Base-by-base conservation (phyloP, 2,329 filamentous ascomycete genomes). In the Trichophyton mentagrophytes region DNA sequence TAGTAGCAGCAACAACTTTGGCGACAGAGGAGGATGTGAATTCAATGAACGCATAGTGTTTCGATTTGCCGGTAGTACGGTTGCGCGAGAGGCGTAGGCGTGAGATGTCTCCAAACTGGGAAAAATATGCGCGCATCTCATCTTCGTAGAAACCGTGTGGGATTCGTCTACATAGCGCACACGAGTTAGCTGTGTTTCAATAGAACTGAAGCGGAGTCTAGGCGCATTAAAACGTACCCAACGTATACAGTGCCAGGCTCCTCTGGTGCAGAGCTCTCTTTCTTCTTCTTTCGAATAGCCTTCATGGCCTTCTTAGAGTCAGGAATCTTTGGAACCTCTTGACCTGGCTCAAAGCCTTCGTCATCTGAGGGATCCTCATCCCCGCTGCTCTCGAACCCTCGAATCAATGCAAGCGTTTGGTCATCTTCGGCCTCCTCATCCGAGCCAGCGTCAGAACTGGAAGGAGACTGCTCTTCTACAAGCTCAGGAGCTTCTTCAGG, bases 131-230 rank as follows among this genome's bases (percentile, higher is more conserved):
- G 67, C 84, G 85, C 87, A 99, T 95, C 77, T 97, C 88, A 69
- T 90, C 84, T 77, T 99, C 93, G 80, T 92, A 97, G 83, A 99
- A 99, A 76, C 93, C 89, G 76, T 93, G 89, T 44, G 91, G 91
- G 63, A 96, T 86, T 65, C 90, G 89, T 60, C 82, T 82, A 61
- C 7, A 46, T 27, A 61, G 57, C 59, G 40, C 4, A 30, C 62
- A 58, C 66, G 67, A 62, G 55, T 60, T 58, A 60, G 36, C 36
- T n/a, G 40, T 33, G 9, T 27, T 42, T n/a, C 20, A n/a, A 38
- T 38, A 30, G 4, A 3, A 27, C 1, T n/a, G 7, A 15, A 9
- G 4, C 25, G 20, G 30, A 36, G 25, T n/a, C 5, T 3, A 3
- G 9, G 20, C 36, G 27, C 33, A n/a, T 36, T 60, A 30, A 47